These are phyloP conservation scores for Golubevia sp. DNA, from an alignment of 1,284 basidiomycete genomes.

Conservation along the genomic window DNA sequence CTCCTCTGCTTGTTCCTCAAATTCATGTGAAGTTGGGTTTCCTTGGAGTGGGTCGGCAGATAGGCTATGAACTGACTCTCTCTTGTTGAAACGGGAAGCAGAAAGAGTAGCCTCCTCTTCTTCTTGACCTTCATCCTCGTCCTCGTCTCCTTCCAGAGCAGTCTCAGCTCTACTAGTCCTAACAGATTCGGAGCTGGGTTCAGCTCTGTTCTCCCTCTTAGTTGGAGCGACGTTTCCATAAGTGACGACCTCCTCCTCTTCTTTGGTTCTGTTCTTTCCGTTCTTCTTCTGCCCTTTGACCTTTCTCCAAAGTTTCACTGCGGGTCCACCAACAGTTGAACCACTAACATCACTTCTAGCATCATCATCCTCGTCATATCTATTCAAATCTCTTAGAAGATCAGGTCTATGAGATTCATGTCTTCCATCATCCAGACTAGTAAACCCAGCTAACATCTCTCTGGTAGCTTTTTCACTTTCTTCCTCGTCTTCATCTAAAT, in stretches of 20 bases:
- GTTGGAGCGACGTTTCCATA: too few relatives aligned
- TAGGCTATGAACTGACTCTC: neutral
- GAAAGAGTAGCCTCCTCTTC: neutral
- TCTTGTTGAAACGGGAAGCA: conserved; percentile 4
- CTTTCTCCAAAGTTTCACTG: conserved; percentile 30
- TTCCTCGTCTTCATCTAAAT: conserved; percentile 9
- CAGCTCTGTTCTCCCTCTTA: too few relatives aligned
- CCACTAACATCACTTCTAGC: conserved; percentile 26
- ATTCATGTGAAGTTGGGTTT: conserved; percentile 17
- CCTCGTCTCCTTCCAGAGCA: conserved; percentile 6
- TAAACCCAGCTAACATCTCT: conserved; percentile 11
- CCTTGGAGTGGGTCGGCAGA: conserved; percentile 16
- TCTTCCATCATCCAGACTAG: conserved; percentile 9
- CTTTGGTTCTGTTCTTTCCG: conserved; percentile 11
- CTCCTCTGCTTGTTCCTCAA: neutral
- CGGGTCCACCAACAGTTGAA: conserved; percentile 35
- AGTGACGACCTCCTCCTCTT: too few relatives aligned
- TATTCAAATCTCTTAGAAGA: conserved; percentile 15
- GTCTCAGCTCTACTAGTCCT: too few relatives aligned
- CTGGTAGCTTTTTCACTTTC: conserved; percentile 18
- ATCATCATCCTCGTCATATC: conserved; percentile 7
- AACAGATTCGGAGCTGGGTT: too few relatives aligned
- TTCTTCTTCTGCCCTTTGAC: conserved; percentile 18
- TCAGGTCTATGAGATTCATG: conserved; percentile 25
- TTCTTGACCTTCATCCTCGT: neutral